Percentiles rank a stretch among this genome's conserved stretches.
Conservation (phyloP, 805 yeast species). For the Ogataea parapolymorpha region DNA sequence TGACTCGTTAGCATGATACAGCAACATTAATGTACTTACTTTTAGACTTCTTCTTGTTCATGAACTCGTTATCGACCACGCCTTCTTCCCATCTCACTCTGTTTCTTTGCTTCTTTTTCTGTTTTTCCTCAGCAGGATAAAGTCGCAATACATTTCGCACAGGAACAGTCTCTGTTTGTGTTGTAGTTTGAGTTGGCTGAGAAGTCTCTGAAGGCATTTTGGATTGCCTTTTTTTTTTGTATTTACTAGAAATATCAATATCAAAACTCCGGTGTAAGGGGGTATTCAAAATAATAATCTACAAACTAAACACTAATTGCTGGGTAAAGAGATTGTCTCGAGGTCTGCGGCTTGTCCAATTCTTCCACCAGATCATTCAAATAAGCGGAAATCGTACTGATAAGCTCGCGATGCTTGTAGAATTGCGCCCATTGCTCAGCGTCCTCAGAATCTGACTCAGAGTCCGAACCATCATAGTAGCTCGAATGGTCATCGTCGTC, state of each 20-base stretch:
- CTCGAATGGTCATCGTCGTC: slow-evolving; percentile 19
- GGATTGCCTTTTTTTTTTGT: background rate
- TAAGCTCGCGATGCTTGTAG: slow-evolving; percentile 15
- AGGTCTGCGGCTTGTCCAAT: background rate
- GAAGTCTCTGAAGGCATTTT: background rate
- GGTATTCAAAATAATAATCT: background rate
- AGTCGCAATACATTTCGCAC: slow-evolving; percentile 21
- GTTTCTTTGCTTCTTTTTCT: slow-evolving; percentile 32
- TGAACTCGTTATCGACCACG: slow-evolving; percentile 83
- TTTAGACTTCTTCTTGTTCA: slow-evolving; percentile 87
- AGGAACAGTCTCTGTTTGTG: slow-evolving; percentile 16
- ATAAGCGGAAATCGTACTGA: slow-evolving; percentile 16
- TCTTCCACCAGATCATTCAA: slow-evolving; percentile 12
- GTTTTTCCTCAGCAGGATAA: slow-evolving; percentile 18
- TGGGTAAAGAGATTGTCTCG: slow-evolving; percentile 17
- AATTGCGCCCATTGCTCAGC: slow-evolving; percentile 15
- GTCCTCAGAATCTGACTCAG: slow-evolving; percentile 23
- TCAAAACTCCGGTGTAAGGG: background rate
- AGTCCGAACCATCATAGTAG: slow-evolving; percentile 22
- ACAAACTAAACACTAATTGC: slow-evolving; percentile 12
- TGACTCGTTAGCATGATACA: slow-evolving; percentile 18
- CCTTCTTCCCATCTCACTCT: slow-evolving; percentile 82
- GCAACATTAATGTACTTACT: slow-evolving; percentile 33
- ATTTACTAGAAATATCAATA: no score
- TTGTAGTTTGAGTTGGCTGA: slow-evolving; percentile 11